Evolutionary conservation across 2,329 filamentous ascomycete genomes (phyloP).

Genomic region (Ophiostoma triangulosporum): DNA sequence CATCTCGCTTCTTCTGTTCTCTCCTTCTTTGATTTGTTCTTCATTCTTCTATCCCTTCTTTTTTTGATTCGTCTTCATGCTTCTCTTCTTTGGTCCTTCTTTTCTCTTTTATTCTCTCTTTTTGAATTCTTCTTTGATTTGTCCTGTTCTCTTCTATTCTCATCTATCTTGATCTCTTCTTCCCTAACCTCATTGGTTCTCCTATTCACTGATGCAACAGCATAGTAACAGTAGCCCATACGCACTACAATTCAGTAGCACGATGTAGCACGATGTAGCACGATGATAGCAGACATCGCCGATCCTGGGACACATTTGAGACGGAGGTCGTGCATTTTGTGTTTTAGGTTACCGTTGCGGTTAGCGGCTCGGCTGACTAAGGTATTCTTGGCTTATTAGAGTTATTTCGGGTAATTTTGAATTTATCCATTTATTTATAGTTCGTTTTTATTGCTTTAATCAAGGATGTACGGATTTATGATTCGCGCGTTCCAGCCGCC

Average conservation of each 20-base stretch:
- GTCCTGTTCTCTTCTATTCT: background rate
- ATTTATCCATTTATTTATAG: background rate
- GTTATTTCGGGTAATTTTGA: background rate
- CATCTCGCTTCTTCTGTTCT: no score
- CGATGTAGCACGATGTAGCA: no score
- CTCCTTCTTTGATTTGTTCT: no score
- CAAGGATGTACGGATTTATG: no score
- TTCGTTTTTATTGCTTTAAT: background rate
- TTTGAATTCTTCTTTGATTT: background rate
- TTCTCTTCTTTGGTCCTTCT: no score
- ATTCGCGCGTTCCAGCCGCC: no score
- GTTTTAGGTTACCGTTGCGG: constrained; percentile 16
- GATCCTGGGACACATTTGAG: constrained; percentile 14
- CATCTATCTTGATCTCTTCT: no score
- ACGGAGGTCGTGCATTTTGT: constrained; percentile 19
- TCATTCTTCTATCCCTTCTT: background rate
- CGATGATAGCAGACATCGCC: no score
- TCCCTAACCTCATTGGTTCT: no score
- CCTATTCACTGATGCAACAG: no score
- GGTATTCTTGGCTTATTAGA: background rate
- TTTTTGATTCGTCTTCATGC: background rate
- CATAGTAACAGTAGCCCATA: no score
- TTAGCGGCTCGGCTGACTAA: background rate
- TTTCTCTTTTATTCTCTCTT: background rate
- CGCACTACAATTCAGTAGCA: no score